Percentiles rank a stretch among this genome's conserved stretches.
Evolutionary conservation across 2,329 filamentous ascomycete genomes (phyloP).

Genomic region (Nothopassalora personata): DNA sequence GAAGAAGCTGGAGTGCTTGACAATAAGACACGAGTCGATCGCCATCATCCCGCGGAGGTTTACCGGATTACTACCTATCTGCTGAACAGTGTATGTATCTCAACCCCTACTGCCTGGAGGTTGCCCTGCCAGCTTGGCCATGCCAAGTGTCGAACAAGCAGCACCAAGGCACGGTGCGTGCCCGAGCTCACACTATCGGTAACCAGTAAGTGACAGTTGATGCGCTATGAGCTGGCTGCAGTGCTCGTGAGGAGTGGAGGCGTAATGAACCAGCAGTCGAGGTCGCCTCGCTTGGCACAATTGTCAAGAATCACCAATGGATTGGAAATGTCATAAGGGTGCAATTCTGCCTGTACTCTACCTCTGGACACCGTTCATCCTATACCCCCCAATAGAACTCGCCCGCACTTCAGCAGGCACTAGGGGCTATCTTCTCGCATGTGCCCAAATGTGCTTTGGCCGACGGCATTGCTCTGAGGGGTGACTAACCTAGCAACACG

Average conservation of each 20-base stretch:
- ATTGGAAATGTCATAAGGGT: neutral
- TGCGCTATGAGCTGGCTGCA: neutral
- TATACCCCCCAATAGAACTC: neutral
- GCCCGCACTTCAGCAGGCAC: neutral
- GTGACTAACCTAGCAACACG: too few species aligned
- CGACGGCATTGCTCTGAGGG: too few species aligned
- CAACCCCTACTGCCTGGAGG: neutral
- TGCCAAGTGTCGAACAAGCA: neutral
- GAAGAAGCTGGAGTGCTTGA: too few species aligned
- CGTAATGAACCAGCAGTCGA: neutral
- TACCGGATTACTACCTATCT: too few species aligned
- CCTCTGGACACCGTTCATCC: neutral
- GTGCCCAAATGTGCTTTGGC: neutral
- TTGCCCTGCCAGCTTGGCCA: neutral
- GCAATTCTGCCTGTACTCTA: neutral
- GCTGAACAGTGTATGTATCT: too few species aligned
- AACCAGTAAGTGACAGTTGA: neutral
- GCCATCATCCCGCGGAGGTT: too few species aligned
- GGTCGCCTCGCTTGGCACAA: neutral
- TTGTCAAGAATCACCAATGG: neutral
- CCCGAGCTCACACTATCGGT: neutral
- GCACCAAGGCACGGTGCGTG: neutral
- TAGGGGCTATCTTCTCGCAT: neutral
- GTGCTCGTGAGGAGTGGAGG: neutral
- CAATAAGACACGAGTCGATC: too few species aligned